A percentile compares a stretch with the other conserved stretches of the same genome.
Conservation (phyloP, 2,329 filamentous ascomycete genomes). For the Diaporthe nobilis region DNA sequence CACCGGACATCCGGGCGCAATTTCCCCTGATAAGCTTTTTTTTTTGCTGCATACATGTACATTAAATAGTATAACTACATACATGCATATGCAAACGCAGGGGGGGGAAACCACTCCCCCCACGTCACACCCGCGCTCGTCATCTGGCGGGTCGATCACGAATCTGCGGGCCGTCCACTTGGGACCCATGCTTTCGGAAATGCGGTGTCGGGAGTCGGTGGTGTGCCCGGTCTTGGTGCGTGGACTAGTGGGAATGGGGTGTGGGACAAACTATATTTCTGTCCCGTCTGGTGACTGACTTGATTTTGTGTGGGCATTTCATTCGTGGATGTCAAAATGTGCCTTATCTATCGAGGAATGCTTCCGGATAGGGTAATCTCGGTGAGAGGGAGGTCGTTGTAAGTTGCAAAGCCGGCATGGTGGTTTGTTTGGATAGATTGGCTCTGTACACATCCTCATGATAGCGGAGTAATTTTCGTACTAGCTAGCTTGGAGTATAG, state of each 20-base stretch:
- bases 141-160: constrained; percentile 39
- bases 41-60: no score
- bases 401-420: no score
- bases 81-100: constrained; percentile 6
- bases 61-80: no score
- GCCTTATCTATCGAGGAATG: neutral
- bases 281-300: neutral
- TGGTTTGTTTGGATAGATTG: neutral
- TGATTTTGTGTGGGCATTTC: neutral
- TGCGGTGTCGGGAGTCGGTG: constrained; percentile 37
- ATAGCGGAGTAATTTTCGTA: no score
- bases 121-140: constrained; percentile 14
- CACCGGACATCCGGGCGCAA: constrained; percentile 3
- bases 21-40: neutral
- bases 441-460: no score
- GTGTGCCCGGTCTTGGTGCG: neutral
- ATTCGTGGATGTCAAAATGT: neutral
- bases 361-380: neutral
- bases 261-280: no score
- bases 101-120: neutral
- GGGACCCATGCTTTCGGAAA: constrained; percentile 19
- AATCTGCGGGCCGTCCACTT: constrained; percentile 33
- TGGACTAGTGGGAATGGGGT: neutral
- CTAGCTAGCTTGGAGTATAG: no score
- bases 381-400: neutral